Base-by-base conservation (phyloP, 208 protist genomes). In the Tritrichomonas foetus region DNA sequence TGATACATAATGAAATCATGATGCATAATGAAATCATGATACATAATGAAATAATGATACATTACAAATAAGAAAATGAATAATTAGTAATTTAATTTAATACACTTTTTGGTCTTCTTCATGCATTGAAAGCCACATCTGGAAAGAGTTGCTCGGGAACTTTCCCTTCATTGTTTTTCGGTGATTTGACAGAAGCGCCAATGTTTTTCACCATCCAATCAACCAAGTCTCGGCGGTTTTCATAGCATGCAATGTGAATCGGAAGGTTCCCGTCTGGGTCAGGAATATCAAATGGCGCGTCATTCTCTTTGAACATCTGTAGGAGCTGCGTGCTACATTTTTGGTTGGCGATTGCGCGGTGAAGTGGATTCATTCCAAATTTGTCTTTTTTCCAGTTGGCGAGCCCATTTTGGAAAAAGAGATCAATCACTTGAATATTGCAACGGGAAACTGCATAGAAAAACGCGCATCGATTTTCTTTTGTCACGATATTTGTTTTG, bases 171-270 rank as follows among this genome's bases (percentile, higher is more conserved):
- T 53, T 8, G 16, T 89, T 89, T 39, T 53, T n/a, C 22, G 41
- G 47, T n/a, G 8, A 57, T 57, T 57, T 47, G 8, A 57, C 39
- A 11, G 41, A 53, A 11, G 27, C 3, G 33, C 47, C 78, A 57
- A 36, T 47, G 39, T 53, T 47, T 5, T 53, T n/a, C 20, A 44
- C 47, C 20, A 89, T 9, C 78, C 78, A 89, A 41, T 89, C 33
- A n/a, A 57, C 47, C 2, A 89, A 3, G 33, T 89, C 78, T 57
- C 3, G 1, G 30, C 78, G 47, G 44, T 89, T 89, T 50, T 89
- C 78, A 89, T 89, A 89, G 30, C 78, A 89, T 55, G 78, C 78
- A 8, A 89, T 13, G 27, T 89, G 78, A 16, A 89, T 89, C 20
- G 78, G 41, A n/a, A 36, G 44, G n/a, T 89, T 89, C 57, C 78